Percentiles rank a stretch among this genome's conserved stretches.
phyloP scores from a whole-genome alignment of 768 basidiomycete species.

The Russula vinacea region DNA sequence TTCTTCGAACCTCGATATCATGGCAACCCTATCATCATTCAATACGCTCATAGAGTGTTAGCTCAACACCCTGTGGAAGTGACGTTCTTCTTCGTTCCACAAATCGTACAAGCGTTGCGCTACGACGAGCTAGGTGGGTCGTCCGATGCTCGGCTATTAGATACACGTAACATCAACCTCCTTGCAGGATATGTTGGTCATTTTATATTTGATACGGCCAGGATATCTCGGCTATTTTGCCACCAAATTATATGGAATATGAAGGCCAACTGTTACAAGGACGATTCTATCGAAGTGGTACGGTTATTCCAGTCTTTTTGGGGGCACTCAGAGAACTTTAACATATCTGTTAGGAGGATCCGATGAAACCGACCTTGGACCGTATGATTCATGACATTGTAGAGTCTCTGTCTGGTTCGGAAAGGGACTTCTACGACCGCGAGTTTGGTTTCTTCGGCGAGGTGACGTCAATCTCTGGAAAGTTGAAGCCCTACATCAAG shows the following conservation, averaged over 20 bases:
- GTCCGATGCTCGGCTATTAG: neutral
- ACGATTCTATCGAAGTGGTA: slow-evolving; percentile 83
- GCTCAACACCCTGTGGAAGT: slow-evolving; percentile 92
- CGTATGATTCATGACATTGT: slow-evolving; percentile 78
- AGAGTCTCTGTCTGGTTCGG: slow-evolving; percentile 81
- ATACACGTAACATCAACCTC: neutral
- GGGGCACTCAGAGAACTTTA: slow-evolving; percentile 3
- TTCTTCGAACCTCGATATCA: slow-evolving; percentile 84
- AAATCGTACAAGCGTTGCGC: slow-evolving; percentile 94
- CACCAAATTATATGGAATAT: slow-evolving; percentile 99
- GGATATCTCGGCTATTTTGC: slow-evolving; percentile 95
- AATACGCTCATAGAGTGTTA: slow-evolving; percentile 94
- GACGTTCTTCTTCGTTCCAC: slow-evolving; percentile 98
- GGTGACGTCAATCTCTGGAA: slow-evolving; percentile 97
- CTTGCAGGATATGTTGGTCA: slow-evolving; percentile 81
- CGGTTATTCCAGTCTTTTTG: slow-evolving; percentile 28
- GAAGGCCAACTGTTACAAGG: slow-evolving; percentile 97
- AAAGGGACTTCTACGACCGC: slow-evolving; percentile 84
- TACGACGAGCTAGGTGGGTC: slow-evolving; percentile 78
- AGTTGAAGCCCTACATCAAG: slow-evolving; percentile 94
- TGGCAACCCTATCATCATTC: slow-evolving; percentile 80
- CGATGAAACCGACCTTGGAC: slow-evolving; percentile 96
- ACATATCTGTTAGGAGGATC: slow-evolving; percentile 63
- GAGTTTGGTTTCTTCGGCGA: slow-evolving; percentile 96
- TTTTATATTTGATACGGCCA: slow-evolving; percentile 96